Conservation (phyloP, 1,139 yeast species). For the Diutina pseudorugosa region DNA sequence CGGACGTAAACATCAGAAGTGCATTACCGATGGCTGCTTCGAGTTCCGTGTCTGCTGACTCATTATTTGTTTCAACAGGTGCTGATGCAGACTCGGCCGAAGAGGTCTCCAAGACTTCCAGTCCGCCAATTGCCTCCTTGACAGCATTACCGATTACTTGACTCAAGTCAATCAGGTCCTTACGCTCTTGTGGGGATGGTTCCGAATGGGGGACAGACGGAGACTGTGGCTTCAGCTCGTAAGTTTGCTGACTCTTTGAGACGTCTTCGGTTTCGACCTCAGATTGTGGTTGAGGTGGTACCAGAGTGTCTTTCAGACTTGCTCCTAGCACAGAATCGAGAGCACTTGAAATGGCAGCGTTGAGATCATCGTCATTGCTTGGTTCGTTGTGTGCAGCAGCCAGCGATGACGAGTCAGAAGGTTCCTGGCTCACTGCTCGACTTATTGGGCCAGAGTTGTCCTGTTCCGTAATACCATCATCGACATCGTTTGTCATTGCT, state of each 20-base stretch:
- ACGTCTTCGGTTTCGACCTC: not conserved
- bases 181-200: not conserved
- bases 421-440: not conserved
- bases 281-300: not conserved
- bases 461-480: not conserved
- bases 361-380: not conserved
- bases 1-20: not conserved
- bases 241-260: not conserved
- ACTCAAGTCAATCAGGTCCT: not conserved
- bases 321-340: not conserved
- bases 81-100: not conserved
- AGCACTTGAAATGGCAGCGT: not conserved
- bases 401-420: not conserved
- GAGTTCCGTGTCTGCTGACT: not conserved
- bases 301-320: not conserved
- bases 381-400: not conserved
- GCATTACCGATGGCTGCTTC: not conserved
- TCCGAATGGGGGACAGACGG: not conserved
- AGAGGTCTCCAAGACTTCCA: not conserved
- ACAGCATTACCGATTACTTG: not conserved
- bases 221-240: not conserved
- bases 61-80: not conserved
- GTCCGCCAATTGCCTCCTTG: not conserved
- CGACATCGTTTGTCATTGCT: not conserved
- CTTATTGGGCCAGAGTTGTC: not conserved